phyloP scores from a whole-genome alignment of 2,329 filamentous ascomycete genomes.

The Microthyrium microscopicum region DNA sequence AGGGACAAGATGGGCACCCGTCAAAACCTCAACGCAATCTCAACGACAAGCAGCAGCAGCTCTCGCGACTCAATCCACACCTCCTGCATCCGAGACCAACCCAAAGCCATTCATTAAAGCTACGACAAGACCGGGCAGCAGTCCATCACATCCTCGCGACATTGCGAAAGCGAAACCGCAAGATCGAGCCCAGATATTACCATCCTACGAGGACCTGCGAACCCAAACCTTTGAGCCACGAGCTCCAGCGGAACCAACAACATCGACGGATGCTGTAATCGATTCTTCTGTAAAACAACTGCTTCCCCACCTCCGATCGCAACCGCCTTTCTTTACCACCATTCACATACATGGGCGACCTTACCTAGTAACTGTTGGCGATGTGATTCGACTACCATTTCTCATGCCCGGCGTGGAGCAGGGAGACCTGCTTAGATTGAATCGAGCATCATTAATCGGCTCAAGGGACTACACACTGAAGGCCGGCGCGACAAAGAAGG shows the following conservation, averaged over 20 bases:
- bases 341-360: conserved; percentile 64
- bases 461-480: conserved; percentile 83
- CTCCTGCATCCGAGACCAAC: too few species aligned
- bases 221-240: conserved; percentile 5
- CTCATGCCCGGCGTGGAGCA: conserved; percentile 36
- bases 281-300: conserved; percentile 37
- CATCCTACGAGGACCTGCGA: too few species aligned
- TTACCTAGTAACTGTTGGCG: conserved; percentile 54
- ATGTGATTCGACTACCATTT: conserved; percentile 32
- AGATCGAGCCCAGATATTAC: too few species aligned
- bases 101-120: too few species aligned
- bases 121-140: too few species aligned
- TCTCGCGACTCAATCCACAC: too few species aligned
- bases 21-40: too few species aligned
- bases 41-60: too few species aligned
- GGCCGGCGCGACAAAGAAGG: conserved; percentile 29
- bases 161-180: too few species aligned
- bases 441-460: conserved; percentile 67
- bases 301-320: conserved; percentile 54
- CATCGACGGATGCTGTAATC: conserved; percentile 1
- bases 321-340: conserved; percentile 63
- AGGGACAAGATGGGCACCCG: too few species aligned
- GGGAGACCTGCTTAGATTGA: conserved; percentile 75
- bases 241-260: conserved; percentile 3
- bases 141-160: too few species aligned